Base-by-base conservation (phyloP, 306 rosid species). In the Ormosia emarginata region DNA sequence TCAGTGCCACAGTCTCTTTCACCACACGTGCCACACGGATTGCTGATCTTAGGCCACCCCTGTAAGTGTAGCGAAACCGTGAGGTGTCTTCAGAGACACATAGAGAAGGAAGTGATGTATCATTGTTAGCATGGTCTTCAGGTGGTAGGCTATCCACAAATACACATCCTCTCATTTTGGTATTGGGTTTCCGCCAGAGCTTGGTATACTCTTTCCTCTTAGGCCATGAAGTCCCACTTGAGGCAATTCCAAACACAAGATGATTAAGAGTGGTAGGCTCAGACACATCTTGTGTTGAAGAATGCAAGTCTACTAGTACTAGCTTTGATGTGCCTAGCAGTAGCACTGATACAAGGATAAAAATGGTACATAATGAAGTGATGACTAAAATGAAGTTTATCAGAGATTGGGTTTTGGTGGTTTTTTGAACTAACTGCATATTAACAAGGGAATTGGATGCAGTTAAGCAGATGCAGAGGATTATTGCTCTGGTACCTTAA, bases 191-290 rank as follows among this genome's bases (percentile, higher is more conserved):
- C 96, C 96, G 91, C 97, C 96, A 93, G 0, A 87, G 85, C 43
- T 81, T 52, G 0, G 67, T 67, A 12, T 87, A 83, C 13, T 90
- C 93, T 55, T 93, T 91, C 43, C 93, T 70, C 83, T 52, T 53
- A 11, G 85, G 85, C 97, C 97, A 93, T 0, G 94, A 72, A 0
- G 75, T 44, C 73, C 68, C 40, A 79, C 77, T 85, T 10, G 94
- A 91, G 3, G 94, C 94, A 79, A 93, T 90, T 46, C 94, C 96
- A 13, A 93, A 93, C 77, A 91, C 96, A 57, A 93, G 24, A 75
- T 93, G 94, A 37, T 87, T 79, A 1, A 91, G 79, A 18, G 90
- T 78, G 46, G 91, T 90, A 6, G 82, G 69, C 1, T 75, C 74
- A 33, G 57, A 32, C 46, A n/a, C 84, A 56, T 85, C 56, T 47